Conservation (phyloP, 345 rosid genomes). For the Hibiscus trionum region DNA sequence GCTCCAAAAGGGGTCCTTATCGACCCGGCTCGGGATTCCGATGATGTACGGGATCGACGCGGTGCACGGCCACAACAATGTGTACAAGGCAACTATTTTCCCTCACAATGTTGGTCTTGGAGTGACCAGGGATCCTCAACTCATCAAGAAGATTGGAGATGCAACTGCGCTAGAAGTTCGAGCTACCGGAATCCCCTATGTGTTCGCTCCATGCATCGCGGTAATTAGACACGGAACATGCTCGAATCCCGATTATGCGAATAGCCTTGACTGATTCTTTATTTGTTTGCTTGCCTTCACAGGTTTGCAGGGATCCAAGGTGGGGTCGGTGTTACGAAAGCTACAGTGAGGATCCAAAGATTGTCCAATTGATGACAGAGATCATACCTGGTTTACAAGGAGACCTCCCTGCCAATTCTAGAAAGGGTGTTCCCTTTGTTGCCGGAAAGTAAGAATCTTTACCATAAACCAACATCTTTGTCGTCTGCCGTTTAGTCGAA, state of each 20-base stretch:
- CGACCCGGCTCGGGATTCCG: constrained; percentile 71
- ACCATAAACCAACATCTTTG: background rate
- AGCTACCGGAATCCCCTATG: constrained; percentile 67
- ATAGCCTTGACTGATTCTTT: background rate
- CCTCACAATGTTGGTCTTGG: constrained; percentile 88
- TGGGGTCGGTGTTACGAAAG: constrained; percentile 81
- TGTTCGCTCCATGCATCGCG: constrained; percentile 66
- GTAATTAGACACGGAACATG: constrained; percentile 19
- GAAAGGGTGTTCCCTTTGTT: constrained; percentile 50
- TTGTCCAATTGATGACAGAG: constrained; percentile 57
- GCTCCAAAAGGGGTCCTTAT: constrained; percentile 54
- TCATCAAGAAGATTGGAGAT: constrained; percentile 57
- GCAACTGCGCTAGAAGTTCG: constrained; percentile 76
- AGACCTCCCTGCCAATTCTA: constrained; percentile 30
- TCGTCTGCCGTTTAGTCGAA: background rate
- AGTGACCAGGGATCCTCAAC: constrained; percentile 61
- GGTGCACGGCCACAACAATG: constrained; percentile 86
- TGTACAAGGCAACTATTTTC: constrained; percentile 70
- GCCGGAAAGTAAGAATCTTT: constrained; percentile 51
- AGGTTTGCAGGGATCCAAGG: constrained; percentile 81
- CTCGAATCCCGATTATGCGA: background rate
- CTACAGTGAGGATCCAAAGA: constrained; percentile 54
- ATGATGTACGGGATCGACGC: constrained; percentile 92
- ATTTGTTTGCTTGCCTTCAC: constrained; percentile 1
- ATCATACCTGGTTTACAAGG: constrained; percentile 66